These are phyloP conservation scores for Fraxinus quadrangulata DNA, from an alignment of 257 asterid species.

Conservation along the genomic window DNA sequence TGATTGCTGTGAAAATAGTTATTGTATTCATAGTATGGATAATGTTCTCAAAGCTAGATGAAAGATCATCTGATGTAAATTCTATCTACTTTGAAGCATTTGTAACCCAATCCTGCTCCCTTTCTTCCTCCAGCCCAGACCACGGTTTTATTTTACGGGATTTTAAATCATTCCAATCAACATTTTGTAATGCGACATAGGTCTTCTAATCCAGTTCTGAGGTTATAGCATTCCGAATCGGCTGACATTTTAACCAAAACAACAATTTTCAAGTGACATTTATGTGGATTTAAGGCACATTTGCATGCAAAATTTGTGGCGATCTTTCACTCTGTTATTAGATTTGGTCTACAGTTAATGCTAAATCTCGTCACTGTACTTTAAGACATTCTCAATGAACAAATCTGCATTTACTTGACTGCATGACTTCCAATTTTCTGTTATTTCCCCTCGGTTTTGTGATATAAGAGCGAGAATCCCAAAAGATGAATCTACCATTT, in stretches of 20 bases:
- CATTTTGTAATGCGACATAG: neutral
- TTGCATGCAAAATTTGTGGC: neutral
- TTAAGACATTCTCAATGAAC: neutral
- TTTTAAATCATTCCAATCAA: neutral
- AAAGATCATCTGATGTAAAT: neutral
- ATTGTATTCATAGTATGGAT: neutral
- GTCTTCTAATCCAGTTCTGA: neutral
- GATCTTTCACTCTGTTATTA: neutral
- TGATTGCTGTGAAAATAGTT: neutral
- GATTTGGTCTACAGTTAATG: neutral
- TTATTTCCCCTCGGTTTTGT: neutral
- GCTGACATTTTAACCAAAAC: neutral
- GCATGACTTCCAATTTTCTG: neutral
- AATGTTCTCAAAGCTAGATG: neutral
- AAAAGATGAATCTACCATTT: neutral
- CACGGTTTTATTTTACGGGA: neutral
- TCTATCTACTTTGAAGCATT: neutral
- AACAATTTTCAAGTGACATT: neutral
- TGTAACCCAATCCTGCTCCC: neutral
- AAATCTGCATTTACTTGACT: neutral
- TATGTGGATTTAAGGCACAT: neutral
- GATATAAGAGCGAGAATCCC: neutral
- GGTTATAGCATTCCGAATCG: neutral
- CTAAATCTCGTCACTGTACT: neutral
- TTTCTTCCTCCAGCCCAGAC: neutral